Evolutionary conservation across 345 rosid species (phyloP), one percentile per base, ranked within the genome.

Genomic region (Eucalyptus curtisii): DNA sequence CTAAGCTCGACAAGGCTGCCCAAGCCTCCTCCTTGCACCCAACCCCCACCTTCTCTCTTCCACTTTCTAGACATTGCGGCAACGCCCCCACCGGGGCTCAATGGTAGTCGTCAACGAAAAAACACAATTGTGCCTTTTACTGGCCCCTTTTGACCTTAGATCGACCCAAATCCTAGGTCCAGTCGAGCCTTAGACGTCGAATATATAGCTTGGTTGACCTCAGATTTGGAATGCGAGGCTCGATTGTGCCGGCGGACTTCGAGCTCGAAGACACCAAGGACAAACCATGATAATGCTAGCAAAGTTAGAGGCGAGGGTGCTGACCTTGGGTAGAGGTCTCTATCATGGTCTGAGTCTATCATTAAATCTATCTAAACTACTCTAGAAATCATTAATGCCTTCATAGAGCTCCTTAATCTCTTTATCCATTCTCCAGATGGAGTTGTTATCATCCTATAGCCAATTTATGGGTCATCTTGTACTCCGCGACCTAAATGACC

Each of bases 141-240:
- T 53, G 5, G 59, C 3, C 59, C 27, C 27, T 53, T 20, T 53
- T 20, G 27, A 53, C 59, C 59, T 53, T 22, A 8, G 59, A 53
- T 49, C 1, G 1, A 15, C 19, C 1, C 1, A 49, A 49, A 15
- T 49, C 7, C 52, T 49, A 49, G 52, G 52, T 53, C 27, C 2
- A 2, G 5, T 55, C 59, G 1, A 55, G 27, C 12, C 59, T 55
- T 55, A 4, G 59, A 9, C 2, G 0, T 55, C 0, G 0, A 0
- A 22, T 2, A 27, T 55, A 55, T 20, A 55, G 59, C 27, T 55
- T 24, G 59, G 59, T 55, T 2, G 12, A 55, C 59, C 27, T 2
- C 0, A 22, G 27, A 4, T 55, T 4, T 22, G 11, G 59, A 55
- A 55, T 55, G 59, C 1, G 12, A 55, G 3, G 59, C 59, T 22